Percentiles rank a stretch among this genome's conserved stretches.
Conservation (phyloP, 2,329 filamentous ascomycete species). For the Diaporthe longicolla region DNA sequence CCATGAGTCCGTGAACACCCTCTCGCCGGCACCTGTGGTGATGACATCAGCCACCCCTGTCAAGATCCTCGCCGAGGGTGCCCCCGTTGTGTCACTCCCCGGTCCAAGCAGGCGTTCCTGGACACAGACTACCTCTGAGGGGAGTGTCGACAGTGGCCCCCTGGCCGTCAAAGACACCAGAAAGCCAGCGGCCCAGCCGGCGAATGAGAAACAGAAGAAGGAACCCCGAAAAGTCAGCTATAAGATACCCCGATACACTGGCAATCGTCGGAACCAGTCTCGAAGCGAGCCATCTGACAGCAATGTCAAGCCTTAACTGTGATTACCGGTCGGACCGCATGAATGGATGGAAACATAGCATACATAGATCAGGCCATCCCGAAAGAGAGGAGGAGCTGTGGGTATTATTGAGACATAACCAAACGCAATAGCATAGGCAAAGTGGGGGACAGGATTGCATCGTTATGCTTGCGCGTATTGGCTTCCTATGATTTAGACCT, state of each 20-base stretch:
- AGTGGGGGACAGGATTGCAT: slow-evolving; percentile 8
- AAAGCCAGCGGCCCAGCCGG: slow-evolving; percentile 14
- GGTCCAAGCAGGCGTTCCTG: not conserved
- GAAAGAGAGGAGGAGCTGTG: not conserved
- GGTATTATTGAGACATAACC: not conserved
- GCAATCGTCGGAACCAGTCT: slow-evolving; percentile 59
- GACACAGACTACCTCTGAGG: slow-evolving; percentile 10
- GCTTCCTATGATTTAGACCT: slow-evolving; percentile 14
- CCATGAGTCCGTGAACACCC: not conserved
- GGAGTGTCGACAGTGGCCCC: slow-evolving; percentile 1
- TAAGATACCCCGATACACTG: slow-evolving; percentile 53
- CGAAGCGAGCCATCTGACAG: slow-evolving; percentile 59
- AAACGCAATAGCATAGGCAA: not conserved
- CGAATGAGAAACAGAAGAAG: slow-evolving; percentile 44
- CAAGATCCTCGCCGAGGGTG: not conserved
- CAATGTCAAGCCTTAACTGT: slow-evolving; percentile 15
- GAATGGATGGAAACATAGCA: not conserved
- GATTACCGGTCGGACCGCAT: not conserved
- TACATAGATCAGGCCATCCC: not conserved
- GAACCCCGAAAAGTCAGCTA: slow-evolving; percentile 44
- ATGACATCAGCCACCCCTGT: slow-evolving; percentile 33
- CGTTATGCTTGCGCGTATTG: not conserved
- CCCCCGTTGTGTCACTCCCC: slow-evolving; percentile 39
- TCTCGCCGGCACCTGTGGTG: slow-evolving; percentile 7
- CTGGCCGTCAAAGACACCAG: slow-evolving; percentile 19